A percentile compares a stretch with the other conserved stretches of the same genome.
These are phyloP conservation scores for Ogataea methanolica DNA, from an alignment of 805 yeast genomes.

Conservation along the genomic window DNA sequence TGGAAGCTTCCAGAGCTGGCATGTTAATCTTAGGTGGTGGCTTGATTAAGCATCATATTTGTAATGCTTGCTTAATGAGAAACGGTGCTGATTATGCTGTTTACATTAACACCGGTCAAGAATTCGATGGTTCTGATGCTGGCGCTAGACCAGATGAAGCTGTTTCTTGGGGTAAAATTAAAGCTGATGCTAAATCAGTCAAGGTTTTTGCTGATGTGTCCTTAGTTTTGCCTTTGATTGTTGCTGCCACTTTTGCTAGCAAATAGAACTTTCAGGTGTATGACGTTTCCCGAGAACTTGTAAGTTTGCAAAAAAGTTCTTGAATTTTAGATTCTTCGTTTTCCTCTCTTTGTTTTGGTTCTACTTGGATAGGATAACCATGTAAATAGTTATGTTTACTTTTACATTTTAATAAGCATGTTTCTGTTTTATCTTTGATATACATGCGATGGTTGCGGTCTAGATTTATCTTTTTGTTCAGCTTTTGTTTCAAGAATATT, in stretches of 20 bases:
- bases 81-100: constrained; percentile 99
- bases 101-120: constrained; percentile 96
- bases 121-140: constrained; percentile 97
- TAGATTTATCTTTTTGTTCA: too few species aligned
- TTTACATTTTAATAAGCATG: not conserved
- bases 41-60: constrained; percentile 91
- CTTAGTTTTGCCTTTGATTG: constrained; percentile 90
- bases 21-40: constrained; percentile 98
- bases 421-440: not conserved
- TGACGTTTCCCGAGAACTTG: not conserved
- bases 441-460: too few species aligned
- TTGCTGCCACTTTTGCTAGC: constrained; percentile 94
- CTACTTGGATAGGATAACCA: too few species aligned
- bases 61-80: constrained; percentile 98
- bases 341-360: not conserved
- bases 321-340: not conserved
- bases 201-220: constrained; percentile 96
- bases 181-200: constrained; percentile 85
- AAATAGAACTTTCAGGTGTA: constrained; percentile 23
- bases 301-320: not conserved
- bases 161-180: constrained; percentile 97
- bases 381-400: too few species aligned
- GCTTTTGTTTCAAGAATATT: too few species aligned
- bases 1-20: constrained; percentile 93
- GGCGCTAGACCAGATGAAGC: constrained; percentile 99